Evolutionary conservation across 2,329 filamentous ascomycete genomes (phyloP).

Genomic region (Fusarium oligoseptatum): DNA sequence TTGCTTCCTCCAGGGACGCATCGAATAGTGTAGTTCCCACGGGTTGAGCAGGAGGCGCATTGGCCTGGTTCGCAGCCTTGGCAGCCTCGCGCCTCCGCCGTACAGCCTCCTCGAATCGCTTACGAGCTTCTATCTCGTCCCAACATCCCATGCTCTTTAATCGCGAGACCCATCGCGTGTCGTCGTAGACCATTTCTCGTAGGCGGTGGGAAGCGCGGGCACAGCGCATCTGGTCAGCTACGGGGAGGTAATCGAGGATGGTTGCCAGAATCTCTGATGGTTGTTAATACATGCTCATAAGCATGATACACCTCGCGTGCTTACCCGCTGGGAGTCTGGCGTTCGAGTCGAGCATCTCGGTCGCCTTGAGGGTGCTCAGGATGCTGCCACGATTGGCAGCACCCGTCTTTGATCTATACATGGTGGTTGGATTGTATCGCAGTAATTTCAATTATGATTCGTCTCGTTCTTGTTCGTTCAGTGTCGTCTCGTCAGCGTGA

Average conservation of each 20-base stretch:
- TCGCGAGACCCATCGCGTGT: constrained; percentile 91
- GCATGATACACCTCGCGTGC: background rate
- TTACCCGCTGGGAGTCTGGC: constrained; percentile 85
- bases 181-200: constrained; percentile 99
- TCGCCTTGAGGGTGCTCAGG: constrained; percentile 82
- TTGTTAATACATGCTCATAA: background rate
- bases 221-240: constrained; percentile 86
- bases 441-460: constrained; percentile 5
- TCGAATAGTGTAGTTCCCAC: constrained; percentile 76
- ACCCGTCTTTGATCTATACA: constrained; percentile 61
- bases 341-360: constrained; percentile 83
- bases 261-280: constrained; percentile 82
- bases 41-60: constrained; percentile 33
- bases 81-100: constrained; percentile 70
- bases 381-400: constrained; percentile 64
- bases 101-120: constrained; percentile 80
- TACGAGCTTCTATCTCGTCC: constrained; percentile 89
- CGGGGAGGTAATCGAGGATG: constrained; percentile 89
- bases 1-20: constrained; percentile 75
- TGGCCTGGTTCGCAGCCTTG: constrained; percentile 37
- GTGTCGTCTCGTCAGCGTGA: background rate
- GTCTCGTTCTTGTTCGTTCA: background rate
- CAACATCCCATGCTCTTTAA: constrained; percentile 90
- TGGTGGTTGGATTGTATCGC: constrained; percentile 40
- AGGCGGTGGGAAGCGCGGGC: constrained; percentile 87